Evolutionary conservation across 177 flowering plant species (phyloP).

Genomic region (Telopea speciosissima): DNA sequence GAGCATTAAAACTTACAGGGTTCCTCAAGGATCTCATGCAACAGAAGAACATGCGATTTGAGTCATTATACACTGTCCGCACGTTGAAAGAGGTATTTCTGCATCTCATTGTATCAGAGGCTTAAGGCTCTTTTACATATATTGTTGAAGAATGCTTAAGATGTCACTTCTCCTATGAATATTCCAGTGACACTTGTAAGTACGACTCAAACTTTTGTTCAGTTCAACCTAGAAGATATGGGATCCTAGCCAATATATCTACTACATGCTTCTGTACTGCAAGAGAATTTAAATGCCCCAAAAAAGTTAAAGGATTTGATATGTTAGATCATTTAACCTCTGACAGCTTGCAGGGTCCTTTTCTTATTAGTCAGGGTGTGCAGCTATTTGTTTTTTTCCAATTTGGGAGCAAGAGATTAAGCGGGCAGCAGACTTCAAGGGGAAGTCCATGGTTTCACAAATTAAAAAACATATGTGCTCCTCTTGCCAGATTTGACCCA

Average conservation of each 20-base stretch:
- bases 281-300: background rate
- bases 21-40: conserved; percentile 76
- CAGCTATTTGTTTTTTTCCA: background rate
- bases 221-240: background rate
- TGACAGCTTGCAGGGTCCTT: background rate
- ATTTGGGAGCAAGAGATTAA: no score
- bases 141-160: background rate
- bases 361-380: background rate
- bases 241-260: background rate
- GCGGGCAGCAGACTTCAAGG: no score
- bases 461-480: no score
- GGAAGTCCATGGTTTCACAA: no score
- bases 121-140: background rate
- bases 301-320: no score
- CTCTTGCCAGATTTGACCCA: no score
- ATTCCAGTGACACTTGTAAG: background rate
- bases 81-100: conserved; percentile 79
- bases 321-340: background rate
- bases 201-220: background rate
- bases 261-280: background rate
- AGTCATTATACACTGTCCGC: conserved; percentile 85
- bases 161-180: background rate
- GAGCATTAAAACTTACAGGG: conserved; percentile 81
- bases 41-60: conserved; percentile 54
- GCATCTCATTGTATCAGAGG: background rate